A percentile compares a stretch with the other conserved stretches of the same genome.
These are phyloP conservation scores for Mikania micrantha DNA, from an alignment of 129 eudicot genomes.

Conservation along the genomic window DNA sequence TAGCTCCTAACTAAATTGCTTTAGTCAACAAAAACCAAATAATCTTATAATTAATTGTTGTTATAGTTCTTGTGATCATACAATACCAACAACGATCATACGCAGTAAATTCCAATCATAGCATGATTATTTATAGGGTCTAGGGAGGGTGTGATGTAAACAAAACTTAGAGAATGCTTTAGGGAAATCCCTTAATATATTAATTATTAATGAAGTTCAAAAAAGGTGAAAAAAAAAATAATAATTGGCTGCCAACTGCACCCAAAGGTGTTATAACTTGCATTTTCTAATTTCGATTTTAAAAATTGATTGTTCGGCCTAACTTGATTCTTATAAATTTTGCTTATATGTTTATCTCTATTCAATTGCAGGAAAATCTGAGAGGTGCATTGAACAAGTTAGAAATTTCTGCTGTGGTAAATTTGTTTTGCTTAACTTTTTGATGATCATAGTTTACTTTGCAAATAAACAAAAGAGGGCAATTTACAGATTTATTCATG, in stretches of 20 bases:
- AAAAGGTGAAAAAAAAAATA: not conserved
- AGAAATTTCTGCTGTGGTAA: slow-evolving; percentile 70
- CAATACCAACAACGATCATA: no score
- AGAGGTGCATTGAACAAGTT: slow-evolving; percentile 45
- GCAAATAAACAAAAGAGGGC: not conserved
- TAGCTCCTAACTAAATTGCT: not conserved
- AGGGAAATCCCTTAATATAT: not conserved
- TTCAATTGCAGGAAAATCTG: slow-evolving; percentile 50
- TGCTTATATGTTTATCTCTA: slow-evolving; percentile 2
- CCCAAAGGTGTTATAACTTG: not conserved
- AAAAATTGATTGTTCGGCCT: not conserved
- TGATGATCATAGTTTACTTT: not conserved
- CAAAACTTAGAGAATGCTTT: no score
- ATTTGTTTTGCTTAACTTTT: not conserved
- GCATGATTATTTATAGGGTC: no score
- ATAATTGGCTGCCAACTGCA: not conserved
- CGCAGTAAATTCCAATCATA: no score
- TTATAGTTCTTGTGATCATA: not conserved
- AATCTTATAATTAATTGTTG: not conserved
- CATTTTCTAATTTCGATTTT: not conserved
- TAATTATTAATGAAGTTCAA: not conserved
- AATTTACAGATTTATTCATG: no score
- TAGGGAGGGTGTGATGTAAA: no score
- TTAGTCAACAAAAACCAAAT: not conserved
- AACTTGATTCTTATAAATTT: not conserved